phyloP scores from a whole-genome alignment of 1,284 basidiomycete genomes.

The Microbotryum saponariae region DNA sequence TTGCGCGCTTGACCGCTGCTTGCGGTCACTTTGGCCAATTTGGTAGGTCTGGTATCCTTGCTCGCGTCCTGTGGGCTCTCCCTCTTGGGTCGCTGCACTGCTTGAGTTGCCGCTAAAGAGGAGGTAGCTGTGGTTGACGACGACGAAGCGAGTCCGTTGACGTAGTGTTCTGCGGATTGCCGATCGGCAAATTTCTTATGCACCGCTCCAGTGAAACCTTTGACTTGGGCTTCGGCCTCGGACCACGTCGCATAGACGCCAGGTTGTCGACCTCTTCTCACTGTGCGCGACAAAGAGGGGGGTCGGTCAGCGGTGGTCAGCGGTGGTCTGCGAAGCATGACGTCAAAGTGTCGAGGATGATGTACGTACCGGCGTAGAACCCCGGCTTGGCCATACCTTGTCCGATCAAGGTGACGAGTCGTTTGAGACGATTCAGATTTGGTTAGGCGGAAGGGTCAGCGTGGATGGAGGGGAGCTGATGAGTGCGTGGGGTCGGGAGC shows the following conservation, averaged over 20 bases:
- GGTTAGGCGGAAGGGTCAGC: too few relatives aligned
- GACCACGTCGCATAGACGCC: constrained; percentile 38
- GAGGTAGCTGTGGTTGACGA: constrained; percentile 3
- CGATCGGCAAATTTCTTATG: constrained; percentile 56
- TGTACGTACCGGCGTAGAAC: constrained; percentile 26
- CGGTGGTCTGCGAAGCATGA: not conserved
- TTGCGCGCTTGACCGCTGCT: not conserved
- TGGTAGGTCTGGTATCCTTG: not conserved
- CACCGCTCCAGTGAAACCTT: constrained; percentile 52
- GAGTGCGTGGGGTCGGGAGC: too few relatives aligned
- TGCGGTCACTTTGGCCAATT: not conserved
- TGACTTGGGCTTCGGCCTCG: constrained; percentile 55
- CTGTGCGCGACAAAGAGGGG: constrained; percentile 25
- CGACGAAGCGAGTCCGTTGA: constrained; percentile 27
- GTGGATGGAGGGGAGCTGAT: too few relatives aligned
- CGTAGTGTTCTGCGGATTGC: constrained; percentile 49
- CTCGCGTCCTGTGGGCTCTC: not conserved
- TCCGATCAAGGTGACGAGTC: constrained; percentile 2
- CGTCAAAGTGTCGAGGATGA: not conserved
- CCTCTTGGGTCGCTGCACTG: not conserved
- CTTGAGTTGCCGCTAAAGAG: not conserved
- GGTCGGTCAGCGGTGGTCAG: not conserved
- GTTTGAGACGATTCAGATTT: too few relatives aligned
- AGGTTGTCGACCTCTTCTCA: constrained; percentile 32
- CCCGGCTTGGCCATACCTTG: constrained; percentile 14